A percentile compares a stretch with the other conserved stretches of the same genome.
phyloP scores from a whole-genome alignment of 345 rosid genomes.

The Toxicodendron radicans region DNA sequence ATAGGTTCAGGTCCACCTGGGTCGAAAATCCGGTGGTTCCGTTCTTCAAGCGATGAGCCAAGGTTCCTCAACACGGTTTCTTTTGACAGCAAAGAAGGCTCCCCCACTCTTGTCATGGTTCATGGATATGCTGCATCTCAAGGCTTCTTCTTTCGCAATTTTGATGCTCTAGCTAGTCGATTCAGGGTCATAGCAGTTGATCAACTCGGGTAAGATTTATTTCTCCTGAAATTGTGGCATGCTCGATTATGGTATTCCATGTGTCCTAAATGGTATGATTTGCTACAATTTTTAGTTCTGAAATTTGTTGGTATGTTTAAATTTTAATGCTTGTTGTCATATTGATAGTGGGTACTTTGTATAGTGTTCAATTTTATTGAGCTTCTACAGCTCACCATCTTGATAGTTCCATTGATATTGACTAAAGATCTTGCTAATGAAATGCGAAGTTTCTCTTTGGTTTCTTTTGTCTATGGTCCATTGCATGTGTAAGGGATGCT shows the following conservation, averaged over 20 bases:
- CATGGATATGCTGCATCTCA: conserved; percentile 98
- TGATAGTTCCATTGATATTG: neutral
- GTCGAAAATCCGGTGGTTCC: conserved; percentile 85
- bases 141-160: conserved; percentile 93
- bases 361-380: neutral
- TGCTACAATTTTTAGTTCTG: neutral
- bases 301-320: neutral
- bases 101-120: conserved; percentile 94
- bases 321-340: neutral
- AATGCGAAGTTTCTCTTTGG: neutral
- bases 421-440: neutral
- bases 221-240: neutral
- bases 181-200: conserved; percentile 89
- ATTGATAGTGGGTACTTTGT: no score
- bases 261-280: neutral
- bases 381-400: conserved; percentile 1
- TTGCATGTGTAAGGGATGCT: neutral
- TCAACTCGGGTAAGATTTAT: conserved; percentile 88
- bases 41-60: conserved; percentile 78
- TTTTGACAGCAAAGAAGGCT: conserved; percentile 70
- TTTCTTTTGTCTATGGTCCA: neutral
- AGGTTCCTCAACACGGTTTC: conserved; percentile 80
- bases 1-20: conserved; percentile 97
- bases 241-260: conserved; percentile 4
- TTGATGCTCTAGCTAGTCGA: conserved; percentile 77